Evolutionary conservation across 2,329 filamentous ascomycete genomes (phyloP), one percentile per base, ranked within the genome.

Genomic region (Cytospora leucostoma): DNA sequence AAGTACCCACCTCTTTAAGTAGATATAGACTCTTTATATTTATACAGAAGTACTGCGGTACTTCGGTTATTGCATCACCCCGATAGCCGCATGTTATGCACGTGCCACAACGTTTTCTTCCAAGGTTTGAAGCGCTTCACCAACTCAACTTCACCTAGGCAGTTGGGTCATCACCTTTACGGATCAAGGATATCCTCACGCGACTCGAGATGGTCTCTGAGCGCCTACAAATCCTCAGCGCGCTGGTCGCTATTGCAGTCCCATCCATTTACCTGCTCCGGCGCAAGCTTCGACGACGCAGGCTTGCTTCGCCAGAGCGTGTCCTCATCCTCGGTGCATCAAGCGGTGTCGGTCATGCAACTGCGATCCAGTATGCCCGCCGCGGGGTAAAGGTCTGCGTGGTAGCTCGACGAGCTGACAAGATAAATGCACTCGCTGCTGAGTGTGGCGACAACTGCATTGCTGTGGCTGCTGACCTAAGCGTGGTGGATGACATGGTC

Each of bases 281-380:
- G 7, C 57, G 61, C n/a, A 40, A 19, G 40, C 59, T 33, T 47
- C 49, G 54, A n/a, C 61, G 52, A 21, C 40, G 54, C 35, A 52
- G 12, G 7, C 35, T 64, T 17, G 33, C 56, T 13, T 40, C 33
- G 37, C 38, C 59, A 15, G 73, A 75, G 59, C 72, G 73, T 12
- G 71, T 75, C 27, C 67, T 74, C 15, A 65, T 75, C 34, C 66
- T 75, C 58, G 73, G 73, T 6, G 73, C 73, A 2, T 75, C 73
- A 1, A 74, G 73, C 61, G 73, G 73, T 34, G 69, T 74, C n/a
- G 73, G 73, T 8, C 68, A 69, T 32, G 63, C 68, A 13, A 56
- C 72, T n/a, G 69, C 70, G 7, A 69, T 65, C 52, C 68, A 65
- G 21, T 75, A 75, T 57, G 70, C 71, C 1, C 67, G 66, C 8